A percentile compares a stretch with the other conserved stretches of the same genome.
phyloP scores from a whole-genome alignment of 2,329 filamentous ascomycete genomes.

The Malbranchea zuffiana region DNA sequence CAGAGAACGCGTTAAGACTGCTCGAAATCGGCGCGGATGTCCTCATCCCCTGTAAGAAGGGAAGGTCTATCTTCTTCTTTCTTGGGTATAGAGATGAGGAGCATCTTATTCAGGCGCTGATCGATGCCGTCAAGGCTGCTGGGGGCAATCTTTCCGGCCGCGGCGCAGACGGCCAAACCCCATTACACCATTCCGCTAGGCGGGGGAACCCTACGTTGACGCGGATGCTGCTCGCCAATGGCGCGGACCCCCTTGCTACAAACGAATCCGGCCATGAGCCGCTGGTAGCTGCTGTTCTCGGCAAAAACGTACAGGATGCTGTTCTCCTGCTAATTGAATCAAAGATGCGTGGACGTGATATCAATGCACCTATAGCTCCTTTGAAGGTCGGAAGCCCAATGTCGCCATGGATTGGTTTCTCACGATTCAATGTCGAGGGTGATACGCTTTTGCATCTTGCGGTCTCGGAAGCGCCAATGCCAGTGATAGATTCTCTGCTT shows the following conservation, averaged over 20 bases:
- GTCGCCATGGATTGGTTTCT: background rate
- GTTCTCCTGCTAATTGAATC: background rate
- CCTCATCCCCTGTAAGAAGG: background rate
- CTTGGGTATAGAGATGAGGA: background rate
- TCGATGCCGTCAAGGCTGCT: background rate
- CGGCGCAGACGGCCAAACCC: background rate
- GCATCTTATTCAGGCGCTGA: background rate
- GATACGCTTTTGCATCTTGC: background rate
- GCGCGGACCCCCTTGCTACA: background rate
- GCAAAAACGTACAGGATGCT: background rate
- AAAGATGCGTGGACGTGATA: background rate
- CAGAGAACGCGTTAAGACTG: background rate
- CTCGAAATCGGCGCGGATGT: background rate
- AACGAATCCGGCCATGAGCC: background rate
- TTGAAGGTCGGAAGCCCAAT: background rate
- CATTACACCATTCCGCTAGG: background rate
- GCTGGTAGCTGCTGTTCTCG: background rate
- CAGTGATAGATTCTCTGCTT: background rate
- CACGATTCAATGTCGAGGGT: too few relatives aligned
- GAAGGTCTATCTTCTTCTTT: background rate
- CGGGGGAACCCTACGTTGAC: background rate
- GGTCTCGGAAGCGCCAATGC: background rate
- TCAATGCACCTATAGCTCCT: background rate
- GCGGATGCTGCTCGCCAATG: background rate
- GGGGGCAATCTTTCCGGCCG: background rate